Conservation (phyloP, 495 filamentous ascomycete species). For the Trichocladium uniseriatum region DNA sequence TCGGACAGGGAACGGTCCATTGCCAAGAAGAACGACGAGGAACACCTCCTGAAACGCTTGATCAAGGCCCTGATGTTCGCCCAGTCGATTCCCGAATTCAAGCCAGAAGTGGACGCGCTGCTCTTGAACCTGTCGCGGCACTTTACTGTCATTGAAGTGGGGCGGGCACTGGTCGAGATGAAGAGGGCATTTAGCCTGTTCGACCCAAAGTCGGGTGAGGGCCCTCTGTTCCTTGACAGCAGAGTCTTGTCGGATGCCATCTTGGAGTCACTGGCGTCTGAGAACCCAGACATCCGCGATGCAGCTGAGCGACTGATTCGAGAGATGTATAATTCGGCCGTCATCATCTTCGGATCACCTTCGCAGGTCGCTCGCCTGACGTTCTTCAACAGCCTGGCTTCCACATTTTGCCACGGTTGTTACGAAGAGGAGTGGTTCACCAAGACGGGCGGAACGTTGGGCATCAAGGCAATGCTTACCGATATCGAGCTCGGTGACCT, state of each 20-base stretch:
- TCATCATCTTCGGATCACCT: constrained; percentile 65
- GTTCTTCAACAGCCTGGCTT: constrained; percentile 74
- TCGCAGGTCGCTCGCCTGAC: constrained; percentile 60
- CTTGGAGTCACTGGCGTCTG: constrained; percentile 77
- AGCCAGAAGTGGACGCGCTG: constrained; percentile 59
- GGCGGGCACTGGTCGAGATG: constrained; percentile 62
- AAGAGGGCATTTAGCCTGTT: constrained; percentile 67
- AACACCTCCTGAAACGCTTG: constrained; percentile 69
- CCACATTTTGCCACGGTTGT: constrained; percentile 84
- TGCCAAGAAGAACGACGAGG: constrained; percentile 75
- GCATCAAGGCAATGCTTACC: constrained; percentile 73
- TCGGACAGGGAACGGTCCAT: constrained; percentile 75
- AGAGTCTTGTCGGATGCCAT: constrained; percentile 81
- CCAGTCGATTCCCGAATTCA: constrained; percentile 69
- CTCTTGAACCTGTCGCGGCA: constrained; percentile 76
- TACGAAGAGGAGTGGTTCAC: constrained; percentile 97
- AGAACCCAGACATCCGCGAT: constrained; percentile 68
- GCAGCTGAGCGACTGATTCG: constrained; percentile 70
- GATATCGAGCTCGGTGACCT: constrained; percentile 70
- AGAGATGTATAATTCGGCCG: constrained; percentile 67
- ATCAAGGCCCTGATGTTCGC: constrained; percentile 84
- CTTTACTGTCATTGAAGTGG: constrained; percentile 86
- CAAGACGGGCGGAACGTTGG: constrained; percentile 82
- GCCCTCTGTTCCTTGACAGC: constrained; percentile 73
- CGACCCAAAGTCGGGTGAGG: constrained; percentile 75